phyloP scores from a whole-genome alignment of 1,284 basidiomycete genomes.

The Cutaneotrichosporon sp. region DNA sequence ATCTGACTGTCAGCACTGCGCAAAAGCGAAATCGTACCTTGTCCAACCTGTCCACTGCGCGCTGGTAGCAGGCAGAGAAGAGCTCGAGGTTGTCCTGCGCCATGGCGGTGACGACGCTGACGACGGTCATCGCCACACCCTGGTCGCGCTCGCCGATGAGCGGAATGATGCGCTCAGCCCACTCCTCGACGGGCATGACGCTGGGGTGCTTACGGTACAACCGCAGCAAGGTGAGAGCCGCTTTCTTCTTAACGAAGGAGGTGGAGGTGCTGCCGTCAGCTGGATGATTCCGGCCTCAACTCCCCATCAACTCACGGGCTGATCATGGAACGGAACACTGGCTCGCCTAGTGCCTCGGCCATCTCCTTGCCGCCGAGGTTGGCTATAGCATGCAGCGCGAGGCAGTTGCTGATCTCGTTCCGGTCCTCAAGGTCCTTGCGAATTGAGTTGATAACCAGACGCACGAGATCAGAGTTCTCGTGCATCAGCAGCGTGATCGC shows the following conservation, averaged over 20 bases:
- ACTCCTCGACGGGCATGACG: constrained; percentile 87
- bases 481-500: constrained; percentile 97
- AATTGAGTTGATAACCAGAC: constrained; percentile 96
- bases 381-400: constrained; percentile 96
- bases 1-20: constrained; percentile 59
- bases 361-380: constrained; percentile 98
- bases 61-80: constrained; percentile 86
- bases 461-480: constrained; percentile 94
- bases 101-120: constrained; percentile 88
- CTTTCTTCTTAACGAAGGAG: constrained; percentile 97
- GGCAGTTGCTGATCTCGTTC: constrained; percentile 91
- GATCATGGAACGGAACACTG: constrained; percentile 92
- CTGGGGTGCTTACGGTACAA: constrained; percentile 95
- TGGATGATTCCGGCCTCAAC: too few relatives aligned
- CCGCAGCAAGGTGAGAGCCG: constrained; percentile 86
- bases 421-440: constrained; percentile 94
- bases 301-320: constrained; percentile 70
- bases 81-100: constrained; percentile 91
- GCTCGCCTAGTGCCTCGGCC: constrained; percentile 89
- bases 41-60: constrained; percentile 85
- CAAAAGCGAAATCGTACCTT: constrained; percentile 59
- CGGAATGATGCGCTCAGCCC: constrained; percentile 90
- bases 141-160: constrained; percentile 93
- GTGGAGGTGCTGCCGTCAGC: constrained; percentile 72
- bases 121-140: constrained; percentile 90